These are phyloP conservation scores for Blastobotrys americana DNA, from an alignment of 805 yeast species.

Conservation along the genomic window DNA sequence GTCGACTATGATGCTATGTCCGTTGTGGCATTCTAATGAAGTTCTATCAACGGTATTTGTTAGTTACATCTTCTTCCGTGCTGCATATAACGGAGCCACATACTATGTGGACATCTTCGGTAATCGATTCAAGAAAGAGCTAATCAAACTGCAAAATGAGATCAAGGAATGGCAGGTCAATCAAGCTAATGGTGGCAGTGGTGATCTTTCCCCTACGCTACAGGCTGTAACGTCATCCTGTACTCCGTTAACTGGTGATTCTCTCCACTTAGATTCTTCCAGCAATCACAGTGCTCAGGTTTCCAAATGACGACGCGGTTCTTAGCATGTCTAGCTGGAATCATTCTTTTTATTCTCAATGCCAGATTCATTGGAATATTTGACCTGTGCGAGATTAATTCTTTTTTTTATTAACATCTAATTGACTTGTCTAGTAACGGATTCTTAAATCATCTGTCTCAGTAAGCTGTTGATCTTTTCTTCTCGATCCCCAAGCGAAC, in stretches of 20 bases:
- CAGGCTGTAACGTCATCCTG: background rate
- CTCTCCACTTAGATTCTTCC: background rate
- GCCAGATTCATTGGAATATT: too few species aligned
- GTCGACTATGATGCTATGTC: constrained; percentile 79
- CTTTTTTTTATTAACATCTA: too few species aligned
- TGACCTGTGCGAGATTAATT: too few species aligned
- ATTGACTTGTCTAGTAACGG: background rate
- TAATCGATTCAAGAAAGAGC: constrained; percentile 80
- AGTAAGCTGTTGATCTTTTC: constrained; percentile 67
- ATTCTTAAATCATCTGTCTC: constrained; percentile 59
- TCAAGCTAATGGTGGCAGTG: constrained; percentile 2
- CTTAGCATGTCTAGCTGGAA: too few species aligned
- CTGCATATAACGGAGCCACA: constrained; percentile 91
- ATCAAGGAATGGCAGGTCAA: constrained; percentile 51
- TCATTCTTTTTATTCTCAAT: too few species aligned
- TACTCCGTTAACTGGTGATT: background rate
- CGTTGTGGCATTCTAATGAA: constrained; percentile 74
- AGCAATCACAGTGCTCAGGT: too few species aligned
- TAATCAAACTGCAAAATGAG: constrained; percentile 60
- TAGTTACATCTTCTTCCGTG: constrained; percentile 63
- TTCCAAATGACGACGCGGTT: too few species aligned
- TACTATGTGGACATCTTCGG: constrained; percentile 91
- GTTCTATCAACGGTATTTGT: constrained; percentile 61
- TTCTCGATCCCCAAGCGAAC: constrained; percentile 80
- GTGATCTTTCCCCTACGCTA: background rate